Percentiles rank a stretch among this genome's conserved stretches.
These are phyloP conservation scores for Venturia aucupariae DNA, from an alignment of 2,329 filamentous ascomycete genomes.

Conservation along the genomic window DNA sequence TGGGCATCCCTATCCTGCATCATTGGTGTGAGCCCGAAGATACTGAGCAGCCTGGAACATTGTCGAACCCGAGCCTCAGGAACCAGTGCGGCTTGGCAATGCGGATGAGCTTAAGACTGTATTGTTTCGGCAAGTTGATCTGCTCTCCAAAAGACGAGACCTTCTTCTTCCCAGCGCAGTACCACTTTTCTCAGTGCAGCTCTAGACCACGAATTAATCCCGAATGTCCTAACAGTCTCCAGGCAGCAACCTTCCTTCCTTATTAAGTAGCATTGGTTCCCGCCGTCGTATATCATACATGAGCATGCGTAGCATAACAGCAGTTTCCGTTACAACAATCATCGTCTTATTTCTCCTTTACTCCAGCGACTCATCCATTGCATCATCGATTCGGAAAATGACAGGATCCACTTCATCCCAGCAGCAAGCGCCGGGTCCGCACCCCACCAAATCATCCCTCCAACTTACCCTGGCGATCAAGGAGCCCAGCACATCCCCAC, in stretches of 20 bases:
- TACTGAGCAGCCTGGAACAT: neutral
- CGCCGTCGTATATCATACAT: neutral
- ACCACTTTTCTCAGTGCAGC: neutral
- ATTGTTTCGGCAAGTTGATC: neutral
- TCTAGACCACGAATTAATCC: neutral
- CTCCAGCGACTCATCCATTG: slow-evolving; percentile 3
- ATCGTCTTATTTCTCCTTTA: slow-evolving; percentile 8
- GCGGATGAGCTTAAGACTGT: neutral
- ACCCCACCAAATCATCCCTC: slow-evolving; percentile 3
- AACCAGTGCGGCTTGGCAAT: neutral
- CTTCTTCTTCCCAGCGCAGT: neutral
- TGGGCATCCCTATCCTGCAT: neutral
- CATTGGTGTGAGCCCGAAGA: neutral
- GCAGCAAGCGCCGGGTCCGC: slow-evolving; percentile 6
- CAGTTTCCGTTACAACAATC: neutral
- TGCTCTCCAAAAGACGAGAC: neutral
- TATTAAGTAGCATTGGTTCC: neutral
- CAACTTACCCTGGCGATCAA: slow-evolving; percentile 1
- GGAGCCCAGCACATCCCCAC: slow-evolving; percentile 24
- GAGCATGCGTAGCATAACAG: slow-evolving; percentile 9
- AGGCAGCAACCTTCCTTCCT: slow-evolving; percentile 4
- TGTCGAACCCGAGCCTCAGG: neutral
- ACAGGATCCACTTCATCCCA: neutral
- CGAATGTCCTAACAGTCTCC: neutral
- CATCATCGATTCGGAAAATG: slow-evolving; percentile 8